phyloP scores from a whole-genome alignment of 768 basidiomycete species.

The Psilocybe cubensis region DNA sequence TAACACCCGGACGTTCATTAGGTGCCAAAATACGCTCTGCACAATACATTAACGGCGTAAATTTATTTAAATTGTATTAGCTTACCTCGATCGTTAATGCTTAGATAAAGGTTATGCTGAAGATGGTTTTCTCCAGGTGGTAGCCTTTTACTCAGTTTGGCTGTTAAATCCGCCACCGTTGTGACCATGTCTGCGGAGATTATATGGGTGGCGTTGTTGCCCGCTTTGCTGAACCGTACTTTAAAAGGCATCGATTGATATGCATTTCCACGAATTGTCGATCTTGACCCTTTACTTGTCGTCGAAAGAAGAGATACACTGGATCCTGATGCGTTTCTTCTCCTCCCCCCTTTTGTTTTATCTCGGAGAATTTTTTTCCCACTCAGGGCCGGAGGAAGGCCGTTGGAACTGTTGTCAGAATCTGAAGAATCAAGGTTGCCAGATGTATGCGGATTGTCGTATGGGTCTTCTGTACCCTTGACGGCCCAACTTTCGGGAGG shows the following conservation, averaged over 20 bases:
- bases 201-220: slow-evolving; percentile 73
- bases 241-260: slow-evolving; percentile 37
- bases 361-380: neutral
- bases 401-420: slow-evolving; percentile 1
- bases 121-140: slow-evolving; percentile 53
- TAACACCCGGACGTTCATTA: slow-evolving; percentile 83
- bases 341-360: neutral
- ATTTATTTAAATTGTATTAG: neutral
- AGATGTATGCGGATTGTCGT: slow-evolving; percentile 11
- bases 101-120: slow-evolving; percentile 72
- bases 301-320: slow-evolving; percentile 12
- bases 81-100: slow-evolving; percentile 77
- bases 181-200: slow-evolving; percentile 63
- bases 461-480: slow-evolving; percentile 28
- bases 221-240: slow-evolving; percentile 74
- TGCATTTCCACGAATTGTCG: slow-evolving; percentile 9
- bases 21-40: slow-evolving; percentile 83
- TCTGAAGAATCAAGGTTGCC: slow-evolving; percentile 10
- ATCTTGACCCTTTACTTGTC: slow-evolving; percentile 10
- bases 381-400: neutral
- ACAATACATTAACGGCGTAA: neutral
- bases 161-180: slow-evolving; percentile 70
- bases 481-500: slow-evolving; percentile 83
- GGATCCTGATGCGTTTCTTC: neutral
- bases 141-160: slow-evolving; percentile 62